Conservation (phyloP, 208 protist genomes). For the Trypanosoma mega region DNA sequence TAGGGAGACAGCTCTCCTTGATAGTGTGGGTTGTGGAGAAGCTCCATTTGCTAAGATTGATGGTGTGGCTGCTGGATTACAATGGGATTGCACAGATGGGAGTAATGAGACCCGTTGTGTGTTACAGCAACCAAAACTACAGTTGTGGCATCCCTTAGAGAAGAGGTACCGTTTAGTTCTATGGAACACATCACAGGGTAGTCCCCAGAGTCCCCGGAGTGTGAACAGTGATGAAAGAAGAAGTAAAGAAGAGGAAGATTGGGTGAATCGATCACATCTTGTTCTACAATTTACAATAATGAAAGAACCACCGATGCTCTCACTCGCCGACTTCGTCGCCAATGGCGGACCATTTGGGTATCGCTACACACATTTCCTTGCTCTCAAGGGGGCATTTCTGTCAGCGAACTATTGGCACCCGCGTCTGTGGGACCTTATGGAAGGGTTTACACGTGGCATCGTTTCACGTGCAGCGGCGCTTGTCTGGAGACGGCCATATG, state of each 20-base stretch:
- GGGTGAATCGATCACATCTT: neutral
- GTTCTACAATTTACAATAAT: slow-evolving; percentile 22
- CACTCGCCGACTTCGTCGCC: slow-evolving; percentile 35
- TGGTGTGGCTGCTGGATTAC: neutral
- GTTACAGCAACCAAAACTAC: slow-evolving; percentile 5
- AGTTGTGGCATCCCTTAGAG: neutral
- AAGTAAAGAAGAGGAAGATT: neutral
- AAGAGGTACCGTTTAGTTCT: too few species aligned
- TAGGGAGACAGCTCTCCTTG: neutral
- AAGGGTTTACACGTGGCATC: slow-evolving; percentile 34
- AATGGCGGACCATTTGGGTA: slow-evolving; percentile 24
- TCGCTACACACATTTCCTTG: slow-evolving; percentile 30
- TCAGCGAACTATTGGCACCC: slow-evolving; percentile 28
- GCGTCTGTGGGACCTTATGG: slow-evolving; percentile 32
- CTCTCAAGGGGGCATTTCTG: slow-evolving; percentile 6
- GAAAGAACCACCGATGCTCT: slow-evolving; percentile 24
- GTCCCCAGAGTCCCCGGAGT: too few species aligned
- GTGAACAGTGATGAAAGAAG: too few species aligned
- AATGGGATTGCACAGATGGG: slow-evolving; percentile 6
- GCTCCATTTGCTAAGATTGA: slow-evolving; percentile 8
- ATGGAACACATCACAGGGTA: too few species aligned
- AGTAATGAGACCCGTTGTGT: slow-evolving; percentile 3
- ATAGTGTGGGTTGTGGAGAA: neutral
- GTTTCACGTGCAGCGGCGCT: slow-evolving; percentile 23
- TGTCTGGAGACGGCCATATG: slow-evolving; percentile 19